These are phyloP conservation scores for Mediolabrus comicus DNA, from an alignment of 108 stramenopile genomes.

Conservation along the genomic window DNA sequence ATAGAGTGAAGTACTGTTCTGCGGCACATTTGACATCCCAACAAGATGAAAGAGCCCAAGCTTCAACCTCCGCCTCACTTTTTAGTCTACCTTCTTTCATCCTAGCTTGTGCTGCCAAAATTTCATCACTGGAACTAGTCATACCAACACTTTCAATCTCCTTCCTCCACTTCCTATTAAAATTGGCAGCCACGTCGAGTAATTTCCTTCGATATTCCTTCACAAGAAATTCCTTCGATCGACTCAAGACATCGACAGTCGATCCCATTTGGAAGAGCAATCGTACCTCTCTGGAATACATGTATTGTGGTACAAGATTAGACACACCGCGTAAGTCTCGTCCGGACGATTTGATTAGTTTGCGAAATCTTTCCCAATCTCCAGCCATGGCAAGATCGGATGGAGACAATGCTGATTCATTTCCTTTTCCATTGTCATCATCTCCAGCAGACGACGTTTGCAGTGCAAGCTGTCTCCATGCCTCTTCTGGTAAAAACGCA, in stretches of 20 bases:
- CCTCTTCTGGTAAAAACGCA: conserved; percentile 63
- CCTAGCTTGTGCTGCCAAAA: conserved; percentile 7
- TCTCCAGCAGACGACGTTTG: neutral
- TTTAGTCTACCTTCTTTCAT: conserved; percentile 23
- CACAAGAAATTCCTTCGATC: conserved; percentile 58
- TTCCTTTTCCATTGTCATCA: conserved; percentile 7
- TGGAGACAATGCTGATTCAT: conserved; percentile 9
- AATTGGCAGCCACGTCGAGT: conserved; percentile 17
- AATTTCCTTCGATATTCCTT: conserved; percentile 43
- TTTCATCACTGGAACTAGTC: conserved; percentile 15
- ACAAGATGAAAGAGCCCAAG: conserved; percentile 68
- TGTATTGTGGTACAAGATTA: conserved; percentile 56
- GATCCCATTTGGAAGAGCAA: conserved; percentile 65
- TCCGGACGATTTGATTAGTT: conserved; percentile 41
- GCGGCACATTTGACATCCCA: conserved; percentile 75
- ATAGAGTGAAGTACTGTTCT: conserved; percentile 39
- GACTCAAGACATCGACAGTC: conserved; percentile 54
- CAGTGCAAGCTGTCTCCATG: conserved; percentile 30
- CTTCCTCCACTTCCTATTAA: conserved; percentile 19
- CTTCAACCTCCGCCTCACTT: conserved; percentile 48
- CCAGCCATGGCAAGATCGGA: conserved; percentile 58
- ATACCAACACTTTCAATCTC: conserved; percentile 24
- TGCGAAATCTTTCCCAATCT: conserved; percentile 60
- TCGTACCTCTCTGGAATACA: conserved; percentile 66
- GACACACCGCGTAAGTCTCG: conserved; percentile 52